phyloP scores from a whole-genome alignment of 1,139 yeast genomes.

The Saccharomyces pastorianus region DNA sequence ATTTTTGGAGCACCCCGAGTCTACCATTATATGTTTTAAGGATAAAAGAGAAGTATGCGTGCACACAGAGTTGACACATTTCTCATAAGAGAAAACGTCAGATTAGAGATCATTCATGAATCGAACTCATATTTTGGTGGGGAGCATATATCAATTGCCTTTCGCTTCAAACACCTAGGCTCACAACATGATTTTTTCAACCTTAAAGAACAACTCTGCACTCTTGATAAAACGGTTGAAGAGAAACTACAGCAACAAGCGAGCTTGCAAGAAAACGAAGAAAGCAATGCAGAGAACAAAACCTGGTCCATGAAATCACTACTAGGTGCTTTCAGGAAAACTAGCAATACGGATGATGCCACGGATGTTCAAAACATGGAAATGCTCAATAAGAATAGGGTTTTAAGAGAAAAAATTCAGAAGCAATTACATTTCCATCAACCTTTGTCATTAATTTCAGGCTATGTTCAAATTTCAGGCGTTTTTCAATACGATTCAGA shows the following conservation, averaged over 20 bases:
- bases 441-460: slow-evolving; percentile 44
- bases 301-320: slow-evolving; percentile 14
- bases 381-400: slow-evolving; percentile 19
- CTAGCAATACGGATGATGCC: background rate
- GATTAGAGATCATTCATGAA: slow-evolving; percentile 34
- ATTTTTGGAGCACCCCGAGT: background rate
- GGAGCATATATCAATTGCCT: slow-evolving; percentile 33
- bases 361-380: background rate
- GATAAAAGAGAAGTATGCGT: slow-evolving; percentile 14
- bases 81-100: slow-evolving; percentile 29
- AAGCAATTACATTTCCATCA: slow-evolving; percentile 21
- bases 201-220: slow-evolving; percentile 11
- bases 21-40: too few species aligned
- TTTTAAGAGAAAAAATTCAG: slow-evolving; percentile 22
- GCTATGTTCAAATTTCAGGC: slow-evolving; percentile 71
- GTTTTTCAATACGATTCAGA: slow-evolving; percentile 56
- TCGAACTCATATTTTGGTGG: slow-evolving; percentile 35
- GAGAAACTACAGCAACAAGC: slow-evolving; percentile 3
- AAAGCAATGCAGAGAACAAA: background rate
- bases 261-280: background rate
- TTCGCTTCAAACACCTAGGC: slow-evolving; percentile 35
- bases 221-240: slow-evolving; percentile 13
- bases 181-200: slow-evolving; percentile 15
- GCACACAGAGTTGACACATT: slow-evolving; percentile 26
- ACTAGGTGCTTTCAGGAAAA: slow-evolving; percentile 1